Evolutionary conservation across 306 rosid genomes (phyloP).

Genomic region (Casuarina glauca): DNA sequence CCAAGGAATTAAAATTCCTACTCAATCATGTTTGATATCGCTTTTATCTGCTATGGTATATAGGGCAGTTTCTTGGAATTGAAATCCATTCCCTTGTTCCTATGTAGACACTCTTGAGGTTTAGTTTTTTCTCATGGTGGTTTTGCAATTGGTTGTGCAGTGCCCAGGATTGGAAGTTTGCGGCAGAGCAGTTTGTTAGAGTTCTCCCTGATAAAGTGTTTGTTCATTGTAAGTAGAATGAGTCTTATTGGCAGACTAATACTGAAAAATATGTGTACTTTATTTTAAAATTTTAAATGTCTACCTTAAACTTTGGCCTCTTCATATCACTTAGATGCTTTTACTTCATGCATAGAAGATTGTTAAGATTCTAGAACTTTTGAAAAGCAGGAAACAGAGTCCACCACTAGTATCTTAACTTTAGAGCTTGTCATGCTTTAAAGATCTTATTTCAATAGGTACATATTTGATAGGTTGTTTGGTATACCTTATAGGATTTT

Average conservation of each 20-base stretch:
- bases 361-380: background rate
- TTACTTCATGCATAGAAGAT: background rate
- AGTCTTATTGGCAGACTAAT: background rate
- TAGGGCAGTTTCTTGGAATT: background rate
- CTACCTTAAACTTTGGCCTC: background rate
- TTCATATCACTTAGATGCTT: background rate
- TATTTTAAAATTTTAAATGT: background rate
- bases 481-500: too few species aligned
- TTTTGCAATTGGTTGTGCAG: conserved; percentile 52
- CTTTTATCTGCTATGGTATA: background rate
- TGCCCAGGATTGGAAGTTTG: conserved; percentile 85
- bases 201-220: conserved; percentile 73
- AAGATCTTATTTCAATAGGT: background rate
- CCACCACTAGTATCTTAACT: background rate
- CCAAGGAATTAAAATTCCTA: background rate
- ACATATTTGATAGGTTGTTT: background rate
- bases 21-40: background rate
- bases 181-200: conserved; percentile 80
- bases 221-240: conserved; percentile 74
- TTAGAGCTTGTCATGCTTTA: background rate
- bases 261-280: background rate
- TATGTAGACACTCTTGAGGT: background rate
- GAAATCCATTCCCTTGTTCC: background rate
- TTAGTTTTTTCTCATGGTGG: conserved; percentile 10
- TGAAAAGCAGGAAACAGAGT: background rate